Conservation (phyloP, 495 filamentous ascomycete species). For the Penicillium psychrofluorescens region DNA sequence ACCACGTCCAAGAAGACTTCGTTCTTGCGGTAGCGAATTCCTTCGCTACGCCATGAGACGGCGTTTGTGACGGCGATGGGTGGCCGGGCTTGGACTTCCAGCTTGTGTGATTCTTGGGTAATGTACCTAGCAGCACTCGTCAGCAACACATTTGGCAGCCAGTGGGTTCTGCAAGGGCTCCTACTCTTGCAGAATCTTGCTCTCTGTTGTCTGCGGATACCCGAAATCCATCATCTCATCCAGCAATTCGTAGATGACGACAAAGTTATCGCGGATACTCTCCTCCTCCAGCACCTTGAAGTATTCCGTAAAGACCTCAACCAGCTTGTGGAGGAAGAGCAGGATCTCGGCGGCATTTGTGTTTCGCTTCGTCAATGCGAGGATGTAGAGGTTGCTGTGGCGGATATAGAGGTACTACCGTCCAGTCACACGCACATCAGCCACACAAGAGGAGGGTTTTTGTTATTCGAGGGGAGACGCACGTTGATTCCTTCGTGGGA, state of each 20-base stretch:
- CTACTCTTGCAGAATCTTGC: constrained; percentile 95
- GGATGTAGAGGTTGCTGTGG: constrained; percentile 98
- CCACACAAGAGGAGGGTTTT: constrained; percentile 1
- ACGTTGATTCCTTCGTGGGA: constrained; percentile 98
- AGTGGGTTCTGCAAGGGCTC: constrained; percentile 2
- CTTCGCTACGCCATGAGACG: constrained; percentile 96
- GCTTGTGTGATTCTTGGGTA: constrained; percentile 98
- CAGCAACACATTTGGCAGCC: background rate
- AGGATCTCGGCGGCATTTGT: constrained; percentile 98
- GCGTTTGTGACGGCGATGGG: constrained; percentile 98
- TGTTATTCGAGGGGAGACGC: constrained; percentile 21
- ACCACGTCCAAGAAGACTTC: constrained; percentile 98
- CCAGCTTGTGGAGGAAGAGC: constrained; percentile 94
- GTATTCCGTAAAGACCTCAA: constrained; percentile 99
- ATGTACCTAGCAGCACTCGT: constrained; percentile 59
- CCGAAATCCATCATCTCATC: constrained; percentile 99
- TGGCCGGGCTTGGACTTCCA: constrained; percentile 97
- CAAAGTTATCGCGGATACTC: constrained; percentile 98
- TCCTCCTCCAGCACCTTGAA: constrained; percentile 99
- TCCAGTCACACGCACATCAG: too few relatives aligned
- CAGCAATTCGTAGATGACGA: constrained; percentile 97
- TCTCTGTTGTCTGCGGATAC: constrained; percentile 97
- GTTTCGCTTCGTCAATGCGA: constrained; percentile 97
- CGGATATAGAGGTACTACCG: constrained; percentile 95
- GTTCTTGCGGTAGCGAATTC: constrained; percentile 98